Base-by-base conservation (phyloP, 495 filamentous ascomycete genomes). In the Penicillium taxi region DNA sequence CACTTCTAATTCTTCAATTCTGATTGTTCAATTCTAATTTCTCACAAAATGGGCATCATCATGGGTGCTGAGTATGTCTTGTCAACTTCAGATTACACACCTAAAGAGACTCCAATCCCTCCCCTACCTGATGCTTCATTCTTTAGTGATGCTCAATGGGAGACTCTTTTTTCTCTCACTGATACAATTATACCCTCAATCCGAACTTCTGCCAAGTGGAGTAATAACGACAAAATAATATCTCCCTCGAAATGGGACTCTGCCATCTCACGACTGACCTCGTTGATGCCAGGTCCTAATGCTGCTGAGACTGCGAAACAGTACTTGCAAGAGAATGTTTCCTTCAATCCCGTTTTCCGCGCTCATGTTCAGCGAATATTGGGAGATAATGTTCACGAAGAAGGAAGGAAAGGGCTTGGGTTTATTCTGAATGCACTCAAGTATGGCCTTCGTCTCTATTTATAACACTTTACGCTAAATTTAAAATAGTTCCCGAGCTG, bases 401-500 rank as follows among this genome's bases (percentile, higher is more conserved):
- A 77, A 39, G 64, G 66, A 1, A 56, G 50, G 45, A 71, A 70
- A 45, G 72, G 67, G 0, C 45, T 80, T 15, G 55, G 61, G 3
- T 48, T 77, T 12, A 59, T 80, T 19, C 34, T 80, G 44, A 72
- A 56, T 20, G 59, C 70, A 1, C 52, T 80, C 19, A 72, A 77
- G 75, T 78, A 68, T n/a, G n/a, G n/a, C 39, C 69, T 47, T 39
- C 31, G 29, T 4, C 3, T 5, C 15, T 23, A n/a, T n/a, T n/a
- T n/a, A n/a, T n/a, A n/a, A n/a, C n/a, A n/a, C n/a, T n/a, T n/a
- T n/a, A n/a, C n/a, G n/a, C n/a, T n/a, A n/a, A n/a, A n/a, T n/a
- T n/a, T n/a, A n/a, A n/a, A n/a, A n/a, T 52, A 89, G 82, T 41
- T 82, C 82, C 19, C 70, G 70, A 12, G 59, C 77, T 0, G 84